These are phyloP conservation scores for Leptographium lundbergii DNA, from an alignment of 2,329 filamentous ascomycete species.

Conservation along the genomic window DNA sequence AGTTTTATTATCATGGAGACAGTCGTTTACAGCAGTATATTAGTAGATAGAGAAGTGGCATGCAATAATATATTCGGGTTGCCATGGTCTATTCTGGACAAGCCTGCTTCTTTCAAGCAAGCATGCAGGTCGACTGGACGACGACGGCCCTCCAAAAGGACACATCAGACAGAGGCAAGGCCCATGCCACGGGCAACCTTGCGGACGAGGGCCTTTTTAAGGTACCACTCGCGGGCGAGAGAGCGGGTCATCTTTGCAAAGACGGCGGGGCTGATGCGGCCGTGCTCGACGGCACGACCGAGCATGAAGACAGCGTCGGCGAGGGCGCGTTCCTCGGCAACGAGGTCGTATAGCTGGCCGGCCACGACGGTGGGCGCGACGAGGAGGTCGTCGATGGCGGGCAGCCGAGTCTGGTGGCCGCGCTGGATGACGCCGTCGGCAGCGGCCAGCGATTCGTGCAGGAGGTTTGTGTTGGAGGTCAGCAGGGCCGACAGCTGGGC, in stretches of 20 bases:
- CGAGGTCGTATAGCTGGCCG: slow-evolving; percentile 80
- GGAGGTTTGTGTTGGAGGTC: slow-evolving; percentile 62
- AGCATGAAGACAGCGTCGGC: slow-evolving; percentile 79
- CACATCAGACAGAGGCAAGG: slow-evolving; percentile 21
- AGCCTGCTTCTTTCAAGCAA: neutral
- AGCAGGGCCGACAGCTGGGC: slow-evolving; percentile 59
- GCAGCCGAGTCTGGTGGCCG: slow-evolving; percentile 55
- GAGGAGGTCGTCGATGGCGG: slow-evolving; percentile 77
- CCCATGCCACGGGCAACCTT: slow-evolving; percentile 73
- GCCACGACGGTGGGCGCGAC: slow-evolving; percentile 90
- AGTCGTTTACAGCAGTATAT: neutral
- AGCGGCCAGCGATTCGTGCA: slow-evolving; percentile 63
- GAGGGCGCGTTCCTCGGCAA: slow-evolving; percentile 78
- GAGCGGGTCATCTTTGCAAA: slow-evolving; percentile 69
- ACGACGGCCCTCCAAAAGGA: neutral
- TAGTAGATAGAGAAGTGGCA: neutral
- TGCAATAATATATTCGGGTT: neutral
- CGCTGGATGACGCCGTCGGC: slow-evolving; percentile 68
- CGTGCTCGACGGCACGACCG: slow-evolving; percentile 60
- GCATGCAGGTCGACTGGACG: no score
- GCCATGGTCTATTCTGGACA: neutral
- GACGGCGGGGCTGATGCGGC: slow-evolving; percentile 55
- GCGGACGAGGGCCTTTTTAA: slow-evolving; percentile 68
- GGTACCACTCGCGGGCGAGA: slow-evolving; percentile 66
- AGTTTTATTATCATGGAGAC: neutral